Conservation (phyloP, 495 filamentous ascomycete genomes). For the Hypoxylon intermedium region DNA sequence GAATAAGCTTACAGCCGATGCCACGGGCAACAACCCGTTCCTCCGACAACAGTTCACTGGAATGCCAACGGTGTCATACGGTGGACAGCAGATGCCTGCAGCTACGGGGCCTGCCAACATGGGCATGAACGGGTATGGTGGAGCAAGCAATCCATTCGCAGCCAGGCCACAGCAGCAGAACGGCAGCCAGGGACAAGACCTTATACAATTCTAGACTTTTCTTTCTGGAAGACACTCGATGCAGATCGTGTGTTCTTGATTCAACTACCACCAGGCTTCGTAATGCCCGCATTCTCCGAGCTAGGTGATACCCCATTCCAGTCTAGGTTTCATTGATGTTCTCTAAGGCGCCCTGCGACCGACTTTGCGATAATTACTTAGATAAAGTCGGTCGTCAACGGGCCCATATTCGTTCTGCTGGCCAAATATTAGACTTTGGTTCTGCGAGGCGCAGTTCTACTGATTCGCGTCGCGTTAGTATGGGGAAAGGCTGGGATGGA, state of each 20-base stretch:
- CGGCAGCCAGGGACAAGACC: slow-evolving; percentile 72
- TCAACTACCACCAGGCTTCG: background rate
- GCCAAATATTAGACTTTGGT: slow-evolving; percentile 18
- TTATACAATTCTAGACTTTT: slow-evolving; percentile 82
- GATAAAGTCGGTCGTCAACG: slow-evolving; percentile 17
- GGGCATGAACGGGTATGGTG: slow-evolving; percentile 53
- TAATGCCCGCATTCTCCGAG: slow-evolving; percentile 25
- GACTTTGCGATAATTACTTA: slow-evolving; percentile 20
- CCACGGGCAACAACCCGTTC: slow-evolving; percentile 93
- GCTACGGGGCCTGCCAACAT: slow-evolving; percentile 72
- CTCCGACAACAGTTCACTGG: slow-evolving; percentile 80
- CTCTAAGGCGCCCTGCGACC: background rate
- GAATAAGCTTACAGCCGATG: slow-evolving; percentile 70
- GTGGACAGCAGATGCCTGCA: slow-evolving; percentile 68
- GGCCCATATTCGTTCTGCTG: slow-evolving; percentile 18
- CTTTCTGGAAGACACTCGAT: slow-evolving; percentile 16
- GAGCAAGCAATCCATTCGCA: slow-evolving; percentile 77
- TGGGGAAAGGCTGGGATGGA: background rate
- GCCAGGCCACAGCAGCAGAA: slow-evolving; percentile 67
- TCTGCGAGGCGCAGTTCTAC: slow-evolving; percentile 6
- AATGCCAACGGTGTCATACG: slow-evolving; percentile 68
- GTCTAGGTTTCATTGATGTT: slow-evolving; percentile 23
- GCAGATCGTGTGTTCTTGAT: slow-evolving; percentile 18
- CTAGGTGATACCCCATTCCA: slow-evolving; percentile 27
- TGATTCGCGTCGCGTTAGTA: slow-evolving; percentile 10